Percentiles rank a stretch among this genome's conserved stretches.
Evolutionary conservation across 1,284 basidiomycete species (phyloP).

Genomic region (Cryptococcus hybrid): DNA sequence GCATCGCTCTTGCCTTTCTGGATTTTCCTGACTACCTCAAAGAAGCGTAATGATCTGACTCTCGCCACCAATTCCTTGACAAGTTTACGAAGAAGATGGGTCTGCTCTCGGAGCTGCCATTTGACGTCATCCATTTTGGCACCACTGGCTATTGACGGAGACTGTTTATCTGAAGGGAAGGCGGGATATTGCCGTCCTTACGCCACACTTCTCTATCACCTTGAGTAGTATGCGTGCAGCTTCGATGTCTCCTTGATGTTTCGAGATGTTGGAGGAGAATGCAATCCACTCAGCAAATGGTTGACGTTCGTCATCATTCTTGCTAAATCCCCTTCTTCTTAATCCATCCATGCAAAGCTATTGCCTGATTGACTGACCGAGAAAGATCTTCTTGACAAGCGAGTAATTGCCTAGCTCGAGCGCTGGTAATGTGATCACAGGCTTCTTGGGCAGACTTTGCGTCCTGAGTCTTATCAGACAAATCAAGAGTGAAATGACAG

Average conservation of each 20-base stretch:
- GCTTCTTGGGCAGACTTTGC: conserved; percentile 68
- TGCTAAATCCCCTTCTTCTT: conserved; percentile 25
- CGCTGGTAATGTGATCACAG: conserved; percentile 84
- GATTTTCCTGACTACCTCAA: conserved; percentile 81
- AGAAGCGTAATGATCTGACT: conserved; percentile 83
- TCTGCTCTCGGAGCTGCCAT: conserved; percentile 82
- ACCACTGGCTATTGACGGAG: conserved; percentile 27
- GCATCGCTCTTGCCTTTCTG: conserved; percentile 67
- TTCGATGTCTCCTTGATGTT: conserved; percentile 60
- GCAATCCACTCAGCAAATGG: conserved; percentile 41
- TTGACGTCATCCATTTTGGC: conserved; percentile 55
- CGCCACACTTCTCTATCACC: conserved; percentile 50
- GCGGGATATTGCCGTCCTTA: conserved; percentile 23
- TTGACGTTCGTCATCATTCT: conserved; percentile 26
- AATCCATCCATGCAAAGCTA: conserved; percentile 52
- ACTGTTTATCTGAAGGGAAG: conserved; percentile 43
- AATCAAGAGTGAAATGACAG: conserved; percentile 80
- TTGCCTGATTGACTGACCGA: conserved; percentile 63
- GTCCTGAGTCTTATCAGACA: conserved; percentile 59
- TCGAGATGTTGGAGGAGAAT: conserved; percentile 49
- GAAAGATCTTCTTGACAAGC: conserved; percentile 75
- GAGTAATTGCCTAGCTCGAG: conserved; percentile 73
- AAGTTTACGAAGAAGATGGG: conserved; percentile 76
- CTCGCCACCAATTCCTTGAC: conserved; percentile 85
- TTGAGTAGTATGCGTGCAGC: conserved; percentile 35